Evolutionary conservation across 306 rosid species (phyloP).

Genomic region (Malus asiatica): DNA sequence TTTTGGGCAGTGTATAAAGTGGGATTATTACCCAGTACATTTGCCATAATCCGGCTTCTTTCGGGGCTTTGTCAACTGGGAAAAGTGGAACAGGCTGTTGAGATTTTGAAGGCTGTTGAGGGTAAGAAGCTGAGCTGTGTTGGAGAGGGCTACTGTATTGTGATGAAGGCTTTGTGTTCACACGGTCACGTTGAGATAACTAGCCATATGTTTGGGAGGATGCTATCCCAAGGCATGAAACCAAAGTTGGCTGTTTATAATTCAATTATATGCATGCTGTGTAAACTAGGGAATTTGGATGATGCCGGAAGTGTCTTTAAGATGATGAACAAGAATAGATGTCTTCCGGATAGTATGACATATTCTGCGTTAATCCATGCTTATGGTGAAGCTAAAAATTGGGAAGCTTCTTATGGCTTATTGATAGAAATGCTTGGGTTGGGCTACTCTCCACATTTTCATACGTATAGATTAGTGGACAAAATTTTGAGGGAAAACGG

Average conservation of each 20-base stretch:
- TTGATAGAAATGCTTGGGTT: conserved; percentile 56
- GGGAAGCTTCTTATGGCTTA: conserved; percentile 44
- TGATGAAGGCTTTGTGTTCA: conserved; percentile 47
- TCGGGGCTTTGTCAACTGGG: conserved; percentile 58
- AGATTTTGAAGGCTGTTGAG: conserved; percentile 46
- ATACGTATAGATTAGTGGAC: conserved; percentile 39
- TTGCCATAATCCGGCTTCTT: conserved; percentile 44
- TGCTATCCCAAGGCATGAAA: conserved; percentile 43
- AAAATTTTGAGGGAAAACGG: conserved; percentile 47
- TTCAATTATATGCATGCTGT: conserved; percentile 48
- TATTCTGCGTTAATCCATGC: conserved; percentile 57
- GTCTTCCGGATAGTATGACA: conserved; percentile 51
- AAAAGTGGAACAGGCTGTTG: conserved; percentile 40
- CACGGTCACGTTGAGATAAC: conserved; percentile 36
- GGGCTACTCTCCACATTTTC: conserved; percentile 46
- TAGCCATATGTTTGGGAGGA: conserved; percentile 42
- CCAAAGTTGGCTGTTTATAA: conserved; percentile 54
- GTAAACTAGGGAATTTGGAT: conserved; percentile 51
- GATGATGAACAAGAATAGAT: conserved; percentile 56
- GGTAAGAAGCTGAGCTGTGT: conserved; percentile 40
- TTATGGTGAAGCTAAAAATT: conserved; percentile 39
- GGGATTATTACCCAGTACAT: conserved; percentile 57
- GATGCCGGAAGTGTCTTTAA: conserved; percentile 46
- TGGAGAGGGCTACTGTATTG: conserved; percentile 40
- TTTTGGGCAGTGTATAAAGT: conserved; percentile 41